Conservation (phyloP, 495 filamentous ascomycete species). For the Neurospora sp. region DNA sequence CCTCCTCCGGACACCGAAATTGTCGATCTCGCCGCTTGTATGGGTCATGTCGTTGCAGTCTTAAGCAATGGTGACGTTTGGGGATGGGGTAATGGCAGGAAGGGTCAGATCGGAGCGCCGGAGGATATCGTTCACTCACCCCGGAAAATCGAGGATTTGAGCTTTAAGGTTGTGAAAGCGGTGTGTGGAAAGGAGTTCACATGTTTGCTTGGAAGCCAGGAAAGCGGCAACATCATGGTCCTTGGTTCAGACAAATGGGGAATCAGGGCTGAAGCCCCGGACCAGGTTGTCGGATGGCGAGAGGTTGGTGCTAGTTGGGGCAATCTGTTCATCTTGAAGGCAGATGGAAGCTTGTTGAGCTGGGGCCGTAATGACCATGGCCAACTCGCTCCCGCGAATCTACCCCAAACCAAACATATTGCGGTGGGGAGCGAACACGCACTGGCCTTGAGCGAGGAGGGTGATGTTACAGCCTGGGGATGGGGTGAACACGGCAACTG, state of each 20-base stretch:
- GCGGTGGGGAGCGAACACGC: slow-evolving; percentile 84
- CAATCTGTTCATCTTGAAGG: slow-evolving; percentile 56
- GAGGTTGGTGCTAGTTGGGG: slow-evolving; percentile 71
- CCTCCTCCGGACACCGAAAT: slow-evolving; percentile 45
- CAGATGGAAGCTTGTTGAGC: slow-evolving; percentile 43
- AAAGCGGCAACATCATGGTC: slow-evolving; percentile 45
- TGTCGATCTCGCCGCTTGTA: slow-evolving; percentile 53
- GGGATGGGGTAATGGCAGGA: slow-evolving; percentile 79
- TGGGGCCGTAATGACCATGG: slow-evolving; percentile 81
- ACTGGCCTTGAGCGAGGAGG: slow-evolving; percentile 52
- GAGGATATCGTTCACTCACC: slow-evolving; percentile 45
- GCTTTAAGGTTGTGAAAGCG: slow-evolving; percentile 47
- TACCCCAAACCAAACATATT: slow-evolving; percentile 44
- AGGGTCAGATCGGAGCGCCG: slow-evolving; percentile 64
- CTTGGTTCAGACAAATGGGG: slow-evolving; percentile 64
- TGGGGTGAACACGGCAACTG: slow-evolving; percentile 99
- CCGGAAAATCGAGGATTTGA: slow-evolving; percentile 42
- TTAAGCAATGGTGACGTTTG: slow-evolving; percentile 66
- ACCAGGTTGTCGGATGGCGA: slow-evolving; percentile 38
- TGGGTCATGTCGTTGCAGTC: slow-evolving; percentile 66
- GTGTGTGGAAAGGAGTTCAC: slow-evolving; percentile 81
- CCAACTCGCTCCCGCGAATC: slow-evolving; percentile 54
- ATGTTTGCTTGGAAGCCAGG: slow-evolving; percentile 47
- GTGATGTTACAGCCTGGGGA: slow-evolving; percentile 67
- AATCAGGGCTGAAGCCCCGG: slow-evolving; percentile 36